These are phyloP conservation scores for Simmondsia chinensis DNA, from an alignment of 148 eudicot genomes.

Conservation along the genomic window DNA sequence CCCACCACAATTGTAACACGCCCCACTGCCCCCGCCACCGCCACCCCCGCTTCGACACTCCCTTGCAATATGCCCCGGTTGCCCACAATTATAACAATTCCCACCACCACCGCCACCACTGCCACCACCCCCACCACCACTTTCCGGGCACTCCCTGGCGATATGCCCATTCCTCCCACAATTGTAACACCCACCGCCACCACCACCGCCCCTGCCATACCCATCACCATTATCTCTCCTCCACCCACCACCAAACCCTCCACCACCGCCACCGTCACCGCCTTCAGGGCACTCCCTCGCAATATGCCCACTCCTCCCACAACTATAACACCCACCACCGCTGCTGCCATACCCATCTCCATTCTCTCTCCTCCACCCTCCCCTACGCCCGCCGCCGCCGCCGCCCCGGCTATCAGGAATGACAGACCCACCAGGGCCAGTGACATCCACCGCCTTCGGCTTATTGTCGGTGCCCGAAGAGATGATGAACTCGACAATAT, in stretches of 20 bases:
- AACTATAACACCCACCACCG: conserved; percentile 17
- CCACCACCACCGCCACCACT: conserved; percentile 9
- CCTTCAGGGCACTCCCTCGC: conserved; percentile 16
- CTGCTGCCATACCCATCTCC: conserved; percentile 3
- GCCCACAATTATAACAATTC: conserved; percentile 18
- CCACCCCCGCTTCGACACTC: conserved; percentile 8
- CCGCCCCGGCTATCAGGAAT: conserved; percentile 9
- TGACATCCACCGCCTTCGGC: conserved; percentile 53
- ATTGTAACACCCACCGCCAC: conserved; percentile 15
- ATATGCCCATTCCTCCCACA: conserved; percentile 16
- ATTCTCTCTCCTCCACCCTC: conserved; percentile 9
- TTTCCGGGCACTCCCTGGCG: conserved; percentile 15
- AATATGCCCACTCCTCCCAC: conserved; percentile 13
- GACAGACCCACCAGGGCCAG: conserved; percentile 32
- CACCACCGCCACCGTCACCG: conserved; percentile 8
- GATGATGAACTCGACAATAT: conserved; percentile 44
- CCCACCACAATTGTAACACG: conserved; percentile 22
- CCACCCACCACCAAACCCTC: conserved; percentile 23
- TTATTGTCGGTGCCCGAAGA: conserved; percentile 21
- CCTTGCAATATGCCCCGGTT: conserved; percentile 21
- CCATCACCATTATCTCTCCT: conserved; percentile 2
- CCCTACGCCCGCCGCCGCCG: conserved; percentile 14
- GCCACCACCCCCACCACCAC: background rate
- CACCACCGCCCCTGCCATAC: conserved; percentile 9
- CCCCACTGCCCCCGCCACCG: conserved; percentile 20